Base-by-base conservation (phyloP, 129 eudicot genomes). In the Helianthus tuberosus region DNA sequence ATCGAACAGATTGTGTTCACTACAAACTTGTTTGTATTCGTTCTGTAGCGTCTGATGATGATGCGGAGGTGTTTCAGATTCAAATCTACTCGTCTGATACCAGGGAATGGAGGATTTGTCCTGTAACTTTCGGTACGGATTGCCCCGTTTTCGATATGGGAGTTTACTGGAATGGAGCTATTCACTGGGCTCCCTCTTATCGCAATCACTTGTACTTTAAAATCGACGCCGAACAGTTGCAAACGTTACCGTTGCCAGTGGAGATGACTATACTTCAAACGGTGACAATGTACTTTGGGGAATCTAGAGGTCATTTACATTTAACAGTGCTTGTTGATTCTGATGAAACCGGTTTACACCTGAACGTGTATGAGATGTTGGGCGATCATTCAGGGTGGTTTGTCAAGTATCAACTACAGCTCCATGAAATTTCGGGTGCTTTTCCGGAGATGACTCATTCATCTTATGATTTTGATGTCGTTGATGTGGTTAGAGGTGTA, bases 361-460 rank as follows among this genome's bases (percentile, higher is more conserved):
- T 60, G 17, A 60, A 60, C 35, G 65, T 60, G 43, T 60, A 60
- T 29, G 65, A 60, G 65, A 60, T 60, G 65, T 5, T 60, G 65
- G 5, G 16, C 6, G 65, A 60, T 27, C 65, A 29, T 60, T 60
- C 43, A 0, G 65, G 65, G 41, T 60, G 65, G 65, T 60, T 60
- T 12, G 65, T 60, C 10, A 60, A 60, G 17, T 32, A 60, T 29
- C 16, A 12, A 60, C 16, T 60, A 27, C 9, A 12, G 9, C 65
- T 60, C 29, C 17, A 60, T 27, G 43, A 60, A 29, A 41, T 60
- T 60, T 2, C 0, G 43, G 43, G 16, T 29, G 16, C 65, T 11
- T 29, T 60, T n/a, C 65, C 43, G 3, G 17, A 60, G 41, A 12
- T 29, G 9, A 58, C 13, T 13, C 3, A 3, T 9, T 9, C 15